Evolutionary conservation across 345 rosid genomes (phyloP), one percentile per base, ranked within the genome.

Genomic region (Firmiana major): DNA sequence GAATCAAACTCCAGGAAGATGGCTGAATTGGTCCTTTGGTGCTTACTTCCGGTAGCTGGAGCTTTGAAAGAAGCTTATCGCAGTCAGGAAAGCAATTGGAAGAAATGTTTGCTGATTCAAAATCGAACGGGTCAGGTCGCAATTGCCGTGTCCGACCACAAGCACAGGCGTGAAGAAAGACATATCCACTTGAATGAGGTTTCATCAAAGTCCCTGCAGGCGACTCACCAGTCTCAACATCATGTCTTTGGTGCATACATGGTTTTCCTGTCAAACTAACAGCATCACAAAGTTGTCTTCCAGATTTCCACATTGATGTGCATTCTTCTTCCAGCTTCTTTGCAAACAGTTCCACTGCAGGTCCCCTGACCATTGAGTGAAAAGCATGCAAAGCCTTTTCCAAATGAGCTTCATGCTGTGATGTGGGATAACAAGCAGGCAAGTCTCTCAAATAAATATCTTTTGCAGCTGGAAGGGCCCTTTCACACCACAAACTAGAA

Each of bases 261-360:
- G 94, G 94, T 82, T 90, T 93, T 75, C 93, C 97, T 0, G 98
- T 91, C 88, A 93, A 87, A 90, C 98, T 93, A 81, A 88, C 85
- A 72, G 94, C 93, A 82, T 93, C 98, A 83, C 97, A 93, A 8
- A 90, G 89, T 81, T 91, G 98, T 83, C 98, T 89, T 34, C 94
- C 97, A 48, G 93, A 89, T 84, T 85, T 87, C 97, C 98, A 93
- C 36, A 91, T 83, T 73, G 84, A 87, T 15, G 80, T 81, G 84
- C 98, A 93, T 79, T 91, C 98, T 82, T 89, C 91, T 84, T 85
- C 87, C 80, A 93, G 85, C 87, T 77, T 87, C 81, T 87, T 87
- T 31, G 88, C 78, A 84, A 86, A 93, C 42, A 78, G 67, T 22
- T 85, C 83, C 77, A 87, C 94, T 26, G 91, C 88, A 74, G 93